Evolutionary conservation across 805 yeast genomes (phyloP).

Genomic region (Saturnispora besseyi): DNA sequence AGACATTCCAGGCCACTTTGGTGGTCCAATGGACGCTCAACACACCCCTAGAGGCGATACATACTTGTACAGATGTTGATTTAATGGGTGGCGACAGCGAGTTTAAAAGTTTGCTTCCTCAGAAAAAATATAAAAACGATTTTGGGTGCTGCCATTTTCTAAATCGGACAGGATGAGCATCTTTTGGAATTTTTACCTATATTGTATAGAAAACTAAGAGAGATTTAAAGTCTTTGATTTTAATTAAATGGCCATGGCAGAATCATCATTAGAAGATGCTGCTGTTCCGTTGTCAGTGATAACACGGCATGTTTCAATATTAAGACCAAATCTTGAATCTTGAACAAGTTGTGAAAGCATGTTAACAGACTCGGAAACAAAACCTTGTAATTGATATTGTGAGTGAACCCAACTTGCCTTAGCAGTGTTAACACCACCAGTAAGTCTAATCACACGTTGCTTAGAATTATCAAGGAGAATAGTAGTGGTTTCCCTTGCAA

Average conservation of each 20-base stretch:
- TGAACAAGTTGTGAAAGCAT: conserved; percentile 51
- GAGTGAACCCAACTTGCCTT: conserved; percentile 89
- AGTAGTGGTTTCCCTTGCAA: conserved; percentile 75
- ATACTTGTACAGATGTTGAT: background rate
- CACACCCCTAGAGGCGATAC: background rate
- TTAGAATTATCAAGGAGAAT: conserved; percentile 44
- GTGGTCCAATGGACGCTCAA: background rate
- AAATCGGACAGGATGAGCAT: background rate
- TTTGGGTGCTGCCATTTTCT: background rate
- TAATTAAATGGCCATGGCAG: conserved; percentile 4
- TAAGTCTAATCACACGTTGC: conserved; percentile 60
- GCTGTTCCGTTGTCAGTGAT: conserved; percentile 29
- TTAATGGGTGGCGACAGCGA: conserved; percentile 1
- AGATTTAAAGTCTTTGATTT: no score
- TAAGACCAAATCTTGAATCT: conserved; percentile 63
- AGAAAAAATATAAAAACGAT: background rate
- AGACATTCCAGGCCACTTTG: background rate
- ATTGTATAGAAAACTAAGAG: no score
- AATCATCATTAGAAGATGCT: background rate
- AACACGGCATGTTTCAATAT: conserved; percentile 54
- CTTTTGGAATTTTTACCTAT: background rate
- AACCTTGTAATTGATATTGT: conserved; percentile 49
- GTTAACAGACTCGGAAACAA: conserved; percentile 36
- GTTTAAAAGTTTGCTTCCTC: background rate
- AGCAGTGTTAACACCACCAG: conserved; percentile 66